Evolutionary conservation across 2,329 filamentous ascomycete genomes (phyloP).

Genomic region (Domatiomyces globalis): DNA sequence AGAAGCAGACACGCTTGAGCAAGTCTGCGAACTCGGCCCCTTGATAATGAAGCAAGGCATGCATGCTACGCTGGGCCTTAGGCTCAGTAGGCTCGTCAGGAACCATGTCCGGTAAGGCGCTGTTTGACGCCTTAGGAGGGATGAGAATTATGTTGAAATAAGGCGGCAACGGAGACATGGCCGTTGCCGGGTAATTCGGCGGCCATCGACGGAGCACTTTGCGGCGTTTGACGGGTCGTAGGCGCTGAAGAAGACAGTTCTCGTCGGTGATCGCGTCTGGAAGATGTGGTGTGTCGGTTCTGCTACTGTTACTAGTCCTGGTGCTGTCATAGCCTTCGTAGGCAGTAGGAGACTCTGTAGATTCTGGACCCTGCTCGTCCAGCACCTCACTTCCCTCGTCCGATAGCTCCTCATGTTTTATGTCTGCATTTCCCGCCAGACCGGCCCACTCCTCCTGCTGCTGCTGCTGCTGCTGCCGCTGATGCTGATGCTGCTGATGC

Average conservation of each 20-base stretch:
- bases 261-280: neutral
- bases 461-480: too few relatives aligned
- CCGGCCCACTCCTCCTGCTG: too few relatives aligned
- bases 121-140: neutral
- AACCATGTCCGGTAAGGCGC: conserved; percentile 19
- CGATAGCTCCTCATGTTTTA: neutral
- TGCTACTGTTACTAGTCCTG: neutral
- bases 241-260: neutral
- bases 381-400: too few relatives aligned
- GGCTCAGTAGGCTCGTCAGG: conserved; percentile 27
- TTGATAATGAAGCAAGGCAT: conserved; percentile 25
- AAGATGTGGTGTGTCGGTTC: too few relatives aligned
- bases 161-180: conserved; percentile 9
- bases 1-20: conserved; percentile 32
- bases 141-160: conserved; percentile 10
- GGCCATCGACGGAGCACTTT: conserved; percentile 17
- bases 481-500: too few relatives aligned
- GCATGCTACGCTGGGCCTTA: conserved; percentile 11
- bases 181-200: conserved; percentile 8
- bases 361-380: too few relatives aligned
- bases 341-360: neutral
- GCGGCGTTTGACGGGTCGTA: conserved; percentile 5
- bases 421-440: neutral
- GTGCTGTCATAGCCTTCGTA: neutral
- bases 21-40: conserved; percentile 28